Base-by-base conservation (phyloP, 129 eudicot species). In the Flaveria robusta region DNA sequence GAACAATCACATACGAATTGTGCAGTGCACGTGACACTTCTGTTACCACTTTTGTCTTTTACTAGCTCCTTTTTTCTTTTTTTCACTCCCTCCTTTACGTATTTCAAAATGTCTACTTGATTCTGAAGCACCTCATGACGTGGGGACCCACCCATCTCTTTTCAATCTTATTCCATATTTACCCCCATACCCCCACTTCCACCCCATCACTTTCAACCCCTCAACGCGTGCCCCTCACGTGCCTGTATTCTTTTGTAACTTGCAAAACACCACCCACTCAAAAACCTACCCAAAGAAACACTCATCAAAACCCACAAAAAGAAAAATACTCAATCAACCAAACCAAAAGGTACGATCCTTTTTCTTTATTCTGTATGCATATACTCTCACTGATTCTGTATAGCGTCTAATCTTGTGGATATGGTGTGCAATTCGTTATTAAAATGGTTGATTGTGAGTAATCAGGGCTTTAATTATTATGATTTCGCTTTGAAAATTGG, bases 1-100 rank as follows among this genome's bases (percentile, higher is more conserved):
- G 7, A 34, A 34, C 7, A 34, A 5, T 34, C 39, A 34, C 39
- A 34, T 5, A 34, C 3, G 0, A 14, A 45, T 23, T 15, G 81
- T 76, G 85, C 78, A n/a, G 3, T 43, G 70, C 85, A 82, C 77
- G 77, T 82, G 85, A 73, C 41, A 50, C 47, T 71, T 64, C 83
- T 64, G 74, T 79, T 72, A 54, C 77, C 13, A 45, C 24, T 70
- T 27, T 76, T 76, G 77, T 75, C 81, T 70, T 82, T 62, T 75
- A 56, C 71, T 45, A 16, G 5, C 19, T 12, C 18, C n/a, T 3
- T 70, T 76, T 47, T 68, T 43, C 70, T n/a, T n/a, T n/a, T n/a
- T n/a, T n/a, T 31, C 24, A 13, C 22, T 29, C 20, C 9, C 29
- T 26, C 3, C 65, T 46, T 75, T 60, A 59, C 55, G 4, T 11